These are phyloP conservation scores for Ogataea naganishii DNA, from an alignment of 805 yeast genomes.

Conservation along the genomic window DNA sequence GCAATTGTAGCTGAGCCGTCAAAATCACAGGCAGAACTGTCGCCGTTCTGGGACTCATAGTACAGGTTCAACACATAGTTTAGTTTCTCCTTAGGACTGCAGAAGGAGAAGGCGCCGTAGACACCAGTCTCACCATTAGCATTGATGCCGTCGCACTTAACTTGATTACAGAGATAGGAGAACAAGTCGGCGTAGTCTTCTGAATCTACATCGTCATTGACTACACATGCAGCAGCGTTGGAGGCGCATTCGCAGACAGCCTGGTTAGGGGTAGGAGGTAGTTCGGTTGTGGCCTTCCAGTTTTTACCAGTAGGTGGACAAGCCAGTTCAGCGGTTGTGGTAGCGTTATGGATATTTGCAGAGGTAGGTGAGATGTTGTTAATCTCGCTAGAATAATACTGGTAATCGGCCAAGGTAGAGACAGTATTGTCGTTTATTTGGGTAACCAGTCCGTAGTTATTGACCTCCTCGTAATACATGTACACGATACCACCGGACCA, in stretches of 20 bases:
- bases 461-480: constrained; percentile 73
- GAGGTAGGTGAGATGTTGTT: constrained; percentile 44
- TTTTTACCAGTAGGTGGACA: constrained; percentile 51
- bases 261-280: constrained; percentile 75
- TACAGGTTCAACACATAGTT: constrained; percentile 59
- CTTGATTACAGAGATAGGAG: constrained; percentile 45
- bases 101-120: constrained; percentile 70
- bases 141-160: constrained; percentile 50
- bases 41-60: constrained; percentile 38
- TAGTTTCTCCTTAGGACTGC: constrained; percentile 56
- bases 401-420: constrained; percentile 53
- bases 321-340: constrained; percentile 35
- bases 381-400: constrained; percentile 54
- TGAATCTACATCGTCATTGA: constrained; percentile 40
- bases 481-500: constrained; percentile 91
- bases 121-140: constrained; percentile 56
- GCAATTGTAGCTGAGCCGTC: constrained; percentile 55
- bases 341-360: constrained; percentile 29
- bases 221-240: constrained; percentile 49
- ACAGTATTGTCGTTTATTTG: constrained; percentile 38
- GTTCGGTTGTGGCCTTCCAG: constrained; percentile 60
- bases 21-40: constrained; percentile 54
- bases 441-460: constrained; percentile 67
- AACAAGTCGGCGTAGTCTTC: constrained; percentile 56
- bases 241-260: constrained; percentile 58